phyloP scores from a whole-genome alignment of 1,284 basidiomycete species.

The Puccinia hordei region DNA sequence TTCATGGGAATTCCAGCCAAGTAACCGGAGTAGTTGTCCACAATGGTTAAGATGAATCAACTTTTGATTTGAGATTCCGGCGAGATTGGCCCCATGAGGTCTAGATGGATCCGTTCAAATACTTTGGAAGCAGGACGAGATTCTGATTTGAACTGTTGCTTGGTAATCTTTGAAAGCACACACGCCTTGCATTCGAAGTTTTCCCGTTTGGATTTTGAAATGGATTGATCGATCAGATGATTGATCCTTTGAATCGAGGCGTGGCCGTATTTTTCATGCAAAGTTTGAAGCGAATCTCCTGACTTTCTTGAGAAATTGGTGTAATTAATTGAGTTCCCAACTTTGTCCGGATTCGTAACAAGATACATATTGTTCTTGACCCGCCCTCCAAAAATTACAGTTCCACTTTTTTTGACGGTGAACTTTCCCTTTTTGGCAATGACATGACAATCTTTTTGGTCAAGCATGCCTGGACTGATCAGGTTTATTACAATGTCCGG shows the following conservation, averaged over 20 bases:
- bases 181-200: background rate
- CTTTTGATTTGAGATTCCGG: background rate
- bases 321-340: background rate
- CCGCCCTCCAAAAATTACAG: too few species aligned
- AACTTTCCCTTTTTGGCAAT: too few species aligned
- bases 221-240: background rate
- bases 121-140: background rate
- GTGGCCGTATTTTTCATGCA: background rate
- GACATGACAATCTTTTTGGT: background rate
- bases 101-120: background rate
- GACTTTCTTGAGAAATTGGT: background rate
- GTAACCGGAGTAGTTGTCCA: background rate
- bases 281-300: background rate
- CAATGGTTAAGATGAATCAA: background rate
- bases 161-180: background rate
- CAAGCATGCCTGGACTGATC: background rate
- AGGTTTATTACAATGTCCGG: conserved; percentile 6
- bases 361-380: background rate
- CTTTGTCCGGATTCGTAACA: background rate
- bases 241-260: background rate
- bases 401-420: too few species aligned
- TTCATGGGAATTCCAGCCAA: background rate
- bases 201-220: background rate
- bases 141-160: background rate
- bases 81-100: background rate